Conservation (phyloP, 345 rosid species). For the Isatis tinctoria region DNA sequence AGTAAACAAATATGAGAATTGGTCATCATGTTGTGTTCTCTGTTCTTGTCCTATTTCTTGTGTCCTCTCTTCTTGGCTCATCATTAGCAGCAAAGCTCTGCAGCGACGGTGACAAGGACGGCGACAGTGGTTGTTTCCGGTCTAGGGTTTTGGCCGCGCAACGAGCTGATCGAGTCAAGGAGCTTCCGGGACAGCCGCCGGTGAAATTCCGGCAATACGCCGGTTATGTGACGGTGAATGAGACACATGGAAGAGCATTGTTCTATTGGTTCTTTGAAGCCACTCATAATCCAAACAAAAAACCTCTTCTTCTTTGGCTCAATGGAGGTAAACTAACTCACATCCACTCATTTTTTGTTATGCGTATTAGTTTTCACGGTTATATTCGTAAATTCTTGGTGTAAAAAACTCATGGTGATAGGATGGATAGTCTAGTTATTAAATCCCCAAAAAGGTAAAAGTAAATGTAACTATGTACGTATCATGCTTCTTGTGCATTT, state of each 20-base stretch:
- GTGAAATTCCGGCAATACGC: slow-evolving; percentile 70
- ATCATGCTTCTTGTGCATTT: slow-evolving; percentile 22
- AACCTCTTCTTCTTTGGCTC: slow-evolving; percentile 77
- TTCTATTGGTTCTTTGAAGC: slow-evolving; percentile 90
- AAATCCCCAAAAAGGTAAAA: background rate
- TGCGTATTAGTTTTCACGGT: background rate
- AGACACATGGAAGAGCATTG: slow-evolving; percentile 68
- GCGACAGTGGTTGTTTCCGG: slow-evolving; percentile 16
- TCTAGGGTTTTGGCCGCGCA: slow-evolving; percentile 37
- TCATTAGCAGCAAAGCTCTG: slow-evolving; percentile 16
- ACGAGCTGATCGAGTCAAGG: slow-evolving; percentile 48
- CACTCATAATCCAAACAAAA: slow-evolving; percentile 32
- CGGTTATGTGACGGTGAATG: slow-evolving; percentile 74
- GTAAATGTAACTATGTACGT: background rate
- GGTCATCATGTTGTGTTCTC: slow-evolving; percentile 14
- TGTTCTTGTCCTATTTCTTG: slow-evolving; percentile 29
- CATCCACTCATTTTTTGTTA: background rate
- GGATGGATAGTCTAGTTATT: background rate
- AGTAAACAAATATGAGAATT: background rate
- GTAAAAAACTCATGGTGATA: background rate
- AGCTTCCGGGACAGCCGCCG: slow-evolving; percentile 66
- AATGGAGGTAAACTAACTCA: slow-evolving; percentile 58
- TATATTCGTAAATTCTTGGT: background rate
- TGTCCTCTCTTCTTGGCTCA: slow-evolving; percentile 17
- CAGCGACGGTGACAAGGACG: slow-evolving; percentile 9